These are phyloP conservation scores for Strigomonas galati DNA, from an alignment of 208 protist genomes.

Conservation along the genomic window DNA sequence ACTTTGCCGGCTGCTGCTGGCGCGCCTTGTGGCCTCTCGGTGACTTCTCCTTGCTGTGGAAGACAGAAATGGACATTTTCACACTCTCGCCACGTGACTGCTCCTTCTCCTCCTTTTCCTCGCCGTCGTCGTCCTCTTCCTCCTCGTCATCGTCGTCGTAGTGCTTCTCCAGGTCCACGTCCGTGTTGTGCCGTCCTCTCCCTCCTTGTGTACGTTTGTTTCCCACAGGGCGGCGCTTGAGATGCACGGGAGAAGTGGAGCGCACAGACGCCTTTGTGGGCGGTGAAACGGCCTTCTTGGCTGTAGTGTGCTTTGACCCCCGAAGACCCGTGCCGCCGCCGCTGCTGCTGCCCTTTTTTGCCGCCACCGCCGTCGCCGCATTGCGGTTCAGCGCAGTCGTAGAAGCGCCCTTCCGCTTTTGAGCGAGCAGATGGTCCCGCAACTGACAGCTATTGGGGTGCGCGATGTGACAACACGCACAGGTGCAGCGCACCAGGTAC, in stretches of 20 bases:
- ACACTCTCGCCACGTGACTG: too few species aligned
- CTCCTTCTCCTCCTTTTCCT: not conserved
- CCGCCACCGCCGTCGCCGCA: not conserved
- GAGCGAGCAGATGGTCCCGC: constrained; percentile 43
- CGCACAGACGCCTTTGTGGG: not conserved
- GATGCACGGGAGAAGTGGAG: not conserved
- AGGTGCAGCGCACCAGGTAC: constrained; percentile 66
- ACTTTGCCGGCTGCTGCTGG: constrained; percentile 11
- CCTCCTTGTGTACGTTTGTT: too few species aligned
- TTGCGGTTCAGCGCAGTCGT: not conserved
- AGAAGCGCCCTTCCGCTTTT: not conserved
- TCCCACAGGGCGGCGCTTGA: not conserved
- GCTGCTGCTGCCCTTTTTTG: not conserved
- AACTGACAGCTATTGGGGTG: constrained; percentile 65
- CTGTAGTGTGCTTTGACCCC: not conserved
- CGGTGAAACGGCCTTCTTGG: constrained; percentile 10
- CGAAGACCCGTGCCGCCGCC: not conserved
- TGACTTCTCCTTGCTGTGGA: not conserved
- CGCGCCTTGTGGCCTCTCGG: not conserved
- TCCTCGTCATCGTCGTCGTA: too few species aligned
- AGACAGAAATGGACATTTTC: constrained; percentile 2
- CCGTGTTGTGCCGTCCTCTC: too few species aligned
- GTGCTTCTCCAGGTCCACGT: too few species aligned
- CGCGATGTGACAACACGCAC: constrained; percentile 46
- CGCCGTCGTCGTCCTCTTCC: not conserved